These are phyloP conservation scores for Rhododendron molle DNA, from an alignment of 148 eudicot species.

Conservation along the genomic window DNA sequence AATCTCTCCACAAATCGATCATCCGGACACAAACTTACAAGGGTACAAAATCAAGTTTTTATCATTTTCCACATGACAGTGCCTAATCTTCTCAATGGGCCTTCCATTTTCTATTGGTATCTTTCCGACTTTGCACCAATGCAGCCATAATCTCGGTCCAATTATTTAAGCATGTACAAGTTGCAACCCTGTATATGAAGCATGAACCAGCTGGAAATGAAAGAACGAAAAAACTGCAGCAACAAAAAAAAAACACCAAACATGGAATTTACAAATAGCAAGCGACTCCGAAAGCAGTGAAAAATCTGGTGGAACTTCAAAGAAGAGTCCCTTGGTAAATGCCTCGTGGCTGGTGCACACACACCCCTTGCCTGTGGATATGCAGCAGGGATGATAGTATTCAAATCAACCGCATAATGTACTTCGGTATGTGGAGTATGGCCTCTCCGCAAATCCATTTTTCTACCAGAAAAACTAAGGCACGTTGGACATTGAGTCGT, in stretches of 20 bases:
- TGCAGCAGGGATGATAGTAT: not conserved
- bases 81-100: not conserved
- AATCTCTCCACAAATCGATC: not conserved
- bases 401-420: not conserved
- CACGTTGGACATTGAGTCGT: not conserved
- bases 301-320: not conserved
- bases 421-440: not conserved
- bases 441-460: not conserved
- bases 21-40: not conserved
- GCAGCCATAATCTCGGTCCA: not conserved
- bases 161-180: not conserved
- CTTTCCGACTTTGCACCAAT: not conserved
- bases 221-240: not conserved
- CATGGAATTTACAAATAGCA: not conserved
- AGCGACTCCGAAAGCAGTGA: not conserved
- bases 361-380: not conserved
- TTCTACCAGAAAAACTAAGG: not conserved
- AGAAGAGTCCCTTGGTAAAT: not conserved
- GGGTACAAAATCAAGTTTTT: not conserved
- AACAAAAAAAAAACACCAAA: not conserved
- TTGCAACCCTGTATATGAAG: not conserved
- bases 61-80: not conserved
- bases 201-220: not conserved
- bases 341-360: not conserved
- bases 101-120: not conserved